These are phyloP conservation scores for Pontederia paniculata DNA, from an alignment of 176 grass and related monocot species.

Conservation along the genomic window DNA sequence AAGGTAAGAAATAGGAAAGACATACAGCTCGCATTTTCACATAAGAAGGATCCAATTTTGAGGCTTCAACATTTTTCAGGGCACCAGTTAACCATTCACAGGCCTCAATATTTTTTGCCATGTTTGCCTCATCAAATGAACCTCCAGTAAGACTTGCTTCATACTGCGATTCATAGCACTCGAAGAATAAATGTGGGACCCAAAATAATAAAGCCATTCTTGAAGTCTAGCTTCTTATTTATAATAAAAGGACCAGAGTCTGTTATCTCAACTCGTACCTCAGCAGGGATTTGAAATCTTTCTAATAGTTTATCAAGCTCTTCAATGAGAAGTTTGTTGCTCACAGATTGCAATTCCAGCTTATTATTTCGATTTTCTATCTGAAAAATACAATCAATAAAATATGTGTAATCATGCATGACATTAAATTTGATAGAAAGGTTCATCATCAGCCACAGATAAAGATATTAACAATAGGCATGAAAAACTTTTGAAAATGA, in stretches of 20 bases:
- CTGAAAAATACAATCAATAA: conserved; percentile 29
- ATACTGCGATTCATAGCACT: conserved; percentile 38
- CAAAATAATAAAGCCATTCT: background rate
- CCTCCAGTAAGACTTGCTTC: conserved; percentile 72
- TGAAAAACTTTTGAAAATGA: no score
- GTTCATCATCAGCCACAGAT: no score
- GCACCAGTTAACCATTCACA: conserved; percentile 95
- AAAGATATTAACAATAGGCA: no score
- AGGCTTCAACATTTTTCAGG: conserved; percentile 71
- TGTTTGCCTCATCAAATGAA: conserved; percentile 72
- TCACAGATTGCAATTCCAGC: conserved; percentile 81
- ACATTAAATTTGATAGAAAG: background rate
- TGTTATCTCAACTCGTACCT: conserved; percentile 28
- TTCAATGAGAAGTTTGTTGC: conserved; percentile 68
- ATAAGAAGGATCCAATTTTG: conserved; percentile 69
- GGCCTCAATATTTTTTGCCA: conserved; percentile 85
- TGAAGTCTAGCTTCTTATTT: background rate
- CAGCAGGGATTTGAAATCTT: conserved; percentile 61
- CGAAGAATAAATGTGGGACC: conserved; percentile 3
- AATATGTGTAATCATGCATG: conserved; percentile 2
- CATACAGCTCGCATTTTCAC: conserved; percentile 75
- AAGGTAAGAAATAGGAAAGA: conserved; percentile 14
- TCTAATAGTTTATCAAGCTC: conserved; percentile 77
- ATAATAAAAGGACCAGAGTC: background rate
- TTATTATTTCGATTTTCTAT: conserved; percentile 93